Evolutionary conservation across 139 green algal genomes (phyloP).

Genomic region (Chlamydomonas schloesseri): DNA sequence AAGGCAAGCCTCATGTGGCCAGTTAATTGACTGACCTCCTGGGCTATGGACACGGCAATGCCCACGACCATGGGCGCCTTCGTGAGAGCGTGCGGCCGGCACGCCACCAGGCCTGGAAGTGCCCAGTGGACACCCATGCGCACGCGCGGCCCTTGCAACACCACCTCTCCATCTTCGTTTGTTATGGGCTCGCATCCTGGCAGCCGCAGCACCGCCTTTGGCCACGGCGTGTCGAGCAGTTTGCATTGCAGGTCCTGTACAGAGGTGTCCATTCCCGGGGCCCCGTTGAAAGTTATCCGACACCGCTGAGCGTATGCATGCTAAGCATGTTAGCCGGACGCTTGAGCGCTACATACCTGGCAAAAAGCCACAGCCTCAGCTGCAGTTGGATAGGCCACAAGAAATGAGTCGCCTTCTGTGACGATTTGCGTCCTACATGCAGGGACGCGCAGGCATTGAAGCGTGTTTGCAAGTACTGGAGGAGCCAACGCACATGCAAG

Average conservation of each 20-base stretch:
- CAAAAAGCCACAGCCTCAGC: constrained; percentile 77
- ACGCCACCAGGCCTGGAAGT: constrained; percentile 74
- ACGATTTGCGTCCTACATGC: constrained; percentile 48
- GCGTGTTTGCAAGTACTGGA: too few species aligned
- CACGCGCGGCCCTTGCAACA: constrained; percentile 75
- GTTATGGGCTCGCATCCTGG: constrained; percentile 66
- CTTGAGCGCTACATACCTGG: constrained; percentile 48
- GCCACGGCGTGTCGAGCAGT: constrained; percentile 83
- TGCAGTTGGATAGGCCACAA: constrained; percentile 75
- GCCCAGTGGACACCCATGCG: constrained; percentile 92
- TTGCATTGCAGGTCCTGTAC: constrained; percentile 72
- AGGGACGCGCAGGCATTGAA: too few species aligned
- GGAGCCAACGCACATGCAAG: too few species aligned
- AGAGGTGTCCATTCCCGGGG: too few species aligned
- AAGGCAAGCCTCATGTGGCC: too few species aligned
- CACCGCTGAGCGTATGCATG: too few species aligned
- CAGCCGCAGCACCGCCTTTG: constrained; percentile 73
- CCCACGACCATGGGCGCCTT: constrained; percentile 82
- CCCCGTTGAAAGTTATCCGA: too few species aligned
- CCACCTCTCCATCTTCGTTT: constrained; percentile 36
- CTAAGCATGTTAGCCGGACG: too few species aligned
- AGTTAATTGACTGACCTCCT: constrained; percentile 60
- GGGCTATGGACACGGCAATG: constrained; percentile 72
- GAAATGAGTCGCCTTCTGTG: constrained; percentile 74
- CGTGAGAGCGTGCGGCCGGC: constrained; percentile 78